Conservation (phyloP, 768 basidiomycete species). For the Lentinula lateritia region DNA sequence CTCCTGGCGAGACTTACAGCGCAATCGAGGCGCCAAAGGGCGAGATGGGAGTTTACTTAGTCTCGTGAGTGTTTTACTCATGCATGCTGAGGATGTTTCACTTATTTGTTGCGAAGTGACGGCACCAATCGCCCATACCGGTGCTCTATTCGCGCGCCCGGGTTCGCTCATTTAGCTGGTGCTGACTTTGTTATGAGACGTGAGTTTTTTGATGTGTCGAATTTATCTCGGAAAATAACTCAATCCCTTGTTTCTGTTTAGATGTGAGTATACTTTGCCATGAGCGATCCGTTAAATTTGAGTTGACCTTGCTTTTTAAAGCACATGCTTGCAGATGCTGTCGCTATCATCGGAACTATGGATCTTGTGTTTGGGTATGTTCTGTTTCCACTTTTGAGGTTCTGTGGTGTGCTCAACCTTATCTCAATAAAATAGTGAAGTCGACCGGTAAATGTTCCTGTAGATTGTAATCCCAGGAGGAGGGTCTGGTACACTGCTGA, state of each 20-base stretch:
- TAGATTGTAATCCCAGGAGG: no score
- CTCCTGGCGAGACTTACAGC: slow-evolving; percentile 92
- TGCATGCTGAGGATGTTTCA: neutral
- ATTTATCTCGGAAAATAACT: slow-evolving; percentile 5
- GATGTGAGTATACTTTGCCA: slow-evolving; percentile 28
- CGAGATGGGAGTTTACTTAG: slow-evolving; percentile 98
- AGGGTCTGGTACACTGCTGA: no score
- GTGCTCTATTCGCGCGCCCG: slow-evolving; percentile 95
- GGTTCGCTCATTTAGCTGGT: slow-evolving; percentile 93
- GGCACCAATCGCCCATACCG: slow-evolving; percentile 94
- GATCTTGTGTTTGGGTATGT: slow-evolving; percentile 87
- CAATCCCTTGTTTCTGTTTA: slow-evolving; percentile 14
- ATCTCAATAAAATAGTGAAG: neutral
- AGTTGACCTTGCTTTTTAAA: slow-evolving; percentile 22
- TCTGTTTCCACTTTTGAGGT: neutral
- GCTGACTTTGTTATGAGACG: slow-evolving; percentile 98
- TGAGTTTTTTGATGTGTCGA: slow-evolving; percentile 30
- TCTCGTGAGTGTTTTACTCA: slow-evolving; percentile 68
- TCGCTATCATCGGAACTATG: slow-evolving; percentile 98
- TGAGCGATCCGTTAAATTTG: neutral
- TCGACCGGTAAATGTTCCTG: neutral
- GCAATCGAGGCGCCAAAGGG: slow-evolving; percentile 99
- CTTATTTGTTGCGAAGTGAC: slow-evolving; percentile 44
- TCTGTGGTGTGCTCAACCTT: neutral
- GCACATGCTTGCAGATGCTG: slow-evolving; percentile 92